Evolutionary conservation across 2,329 filamentous ascomycete species (phyloP).

Genomic region (Cercospora berteroae): DNA sequence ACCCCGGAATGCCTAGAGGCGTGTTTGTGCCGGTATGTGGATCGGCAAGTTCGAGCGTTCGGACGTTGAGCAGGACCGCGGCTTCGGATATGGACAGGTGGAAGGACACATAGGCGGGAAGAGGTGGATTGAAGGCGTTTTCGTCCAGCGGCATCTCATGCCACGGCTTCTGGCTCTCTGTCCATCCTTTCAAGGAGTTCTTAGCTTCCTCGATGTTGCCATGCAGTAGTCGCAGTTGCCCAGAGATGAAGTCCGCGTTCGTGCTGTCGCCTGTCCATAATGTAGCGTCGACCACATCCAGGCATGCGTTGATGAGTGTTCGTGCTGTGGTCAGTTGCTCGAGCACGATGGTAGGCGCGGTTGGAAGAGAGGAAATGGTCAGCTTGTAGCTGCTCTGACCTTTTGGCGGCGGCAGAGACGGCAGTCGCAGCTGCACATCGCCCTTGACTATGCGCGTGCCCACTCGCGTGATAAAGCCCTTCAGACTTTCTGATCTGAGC

Average conservation of each 20-base stretch:
- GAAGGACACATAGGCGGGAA: constrained; percentile 70
- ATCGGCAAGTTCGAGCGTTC: constrained; percentile 61
- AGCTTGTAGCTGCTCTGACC: constrained; percentile 53
- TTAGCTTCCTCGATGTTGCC: constrained; percentile 63
- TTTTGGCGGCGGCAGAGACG: constrained; percentile 60
- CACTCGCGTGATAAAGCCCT: constrained; percentile 86
- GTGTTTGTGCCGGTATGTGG: constrained; percentile 37
- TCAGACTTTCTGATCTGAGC: constrained; percentile 80
- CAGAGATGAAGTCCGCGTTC: constrained; percentile 57
- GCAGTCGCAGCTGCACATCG: constrained; percentile 72
- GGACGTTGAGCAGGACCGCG: constrained; percentile 60
- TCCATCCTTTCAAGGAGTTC: constrained; percentile 56
- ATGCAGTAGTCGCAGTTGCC: constrained; percentile 58
- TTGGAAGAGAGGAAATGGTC: constrained; percentile 52
- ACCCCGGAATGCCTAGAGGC: constrained; percentile 25
- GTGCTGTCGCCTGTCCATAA: constrained; percentile 67
- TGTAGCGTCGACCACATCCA: constrained; percentile 79
- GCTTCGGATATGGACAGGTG: constrained; percentile 58
- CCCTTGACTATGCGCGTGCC: constrained; percentile 91
- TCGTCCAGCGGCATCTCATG: constrained; percentile 55
- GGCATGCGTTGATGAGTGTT: constrained; percentile 74
- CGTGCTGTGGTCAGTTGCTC: constrained; percentile 69
- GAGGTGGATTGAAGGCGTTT: constrained; percentile 60
- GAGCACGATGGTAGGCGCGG: constrained; percentile 60
- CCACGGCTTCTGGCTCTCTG: constrained; percentile 54